A percentile compares a stretch with the other conserved stretches of the same genome.
Evolutionary conservation across 257 asterid genomes (phyloP).

Genomic region (Lavandula angustifolia): DNA sequence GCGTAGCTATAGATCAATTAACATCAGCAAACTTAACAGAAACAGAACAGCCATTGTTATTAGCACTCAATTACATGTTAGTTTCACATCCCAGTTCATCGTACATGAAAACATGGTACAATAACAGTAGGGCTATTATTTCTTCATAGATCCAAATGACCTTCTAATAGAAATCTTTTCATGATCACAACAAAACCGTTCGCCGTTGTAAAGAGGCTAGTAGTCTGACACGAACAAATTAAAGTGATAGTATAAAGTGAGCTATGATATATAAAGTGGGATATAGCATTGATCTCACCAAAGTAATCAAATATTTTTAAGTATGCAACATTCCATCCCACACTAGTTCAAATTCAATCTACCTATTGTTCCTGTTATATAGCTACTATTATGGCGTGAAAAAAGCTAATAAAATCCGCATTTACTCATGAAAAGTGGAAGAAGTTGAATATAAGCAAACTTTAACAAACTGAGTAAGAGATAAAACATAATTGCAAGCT

Average conservation of each 20-base stretch:
- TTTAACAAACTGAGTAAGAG: not conserved
- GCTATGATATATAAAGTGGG: not conserved
- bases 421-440: not conserved
- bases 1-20: too few species aligned
- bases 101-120: too few species aligned
- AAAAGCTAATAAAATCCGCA: conserved; percentile 15
- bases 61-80: too few species aligned
- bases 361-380: not conserved
- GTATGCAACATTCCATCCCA: conserved; percentile 17
- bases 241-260: not conserved
- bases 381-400: conserved; percentile 5
- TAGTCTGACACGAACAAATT: not conserved
- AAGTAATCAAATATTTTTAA: conserved; percentile 9
- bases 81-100: too few species aligned
- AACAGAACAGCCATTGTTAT: too few species aligned
- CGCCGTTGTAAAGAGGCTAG: not conserved
- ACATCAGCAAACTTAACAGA: not conserved
- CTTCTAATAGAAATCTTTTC: too few species aligned
- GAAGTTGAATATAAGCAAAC: conserved; percentile 7
- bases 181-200: too few species aligned
- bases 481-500: not conserved
- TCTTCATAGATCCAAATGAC: too few species aligned
- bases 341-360: conserved; percentile 21
- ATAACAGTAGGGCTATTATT: too few species aligned
- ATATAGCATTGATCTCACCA: not conserved